phyloP scores from a whole-genome alignment of 2,329 filamentous ascomycete species.

The Gremmenia infestans region DNA sequence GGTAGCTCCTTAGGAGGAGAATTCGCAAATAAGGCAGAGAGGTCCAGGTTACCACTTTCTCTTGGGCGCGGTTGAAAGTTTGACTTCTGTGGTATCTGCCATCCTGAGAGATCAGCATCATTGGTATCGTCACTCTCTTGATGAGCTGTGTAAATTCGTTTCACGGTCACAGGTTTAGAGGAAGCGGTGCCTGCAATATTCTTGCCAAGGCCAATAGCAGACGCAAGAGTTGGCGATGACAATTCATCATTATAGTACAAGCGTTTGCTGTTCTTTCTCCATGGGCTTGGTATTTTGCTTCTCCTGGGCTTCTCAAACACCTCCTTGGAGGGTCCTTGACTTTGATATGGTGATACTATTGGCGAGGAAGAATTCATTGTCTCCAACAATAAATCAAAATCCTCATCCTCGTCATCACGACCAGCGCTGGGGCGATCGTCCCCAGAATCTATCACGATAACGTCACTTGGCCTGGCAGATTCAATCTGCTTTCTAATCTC shows the following conservation, averaged over 20 bases:
- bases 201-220: conserved; percentile 3
- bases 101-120: conserved; percentile 21
- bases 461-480: conserved; percentile 15
- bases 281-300: conserved; percentile 30
- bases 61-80: conserved; percentile 28
- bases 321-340: conserved; percentile 10
- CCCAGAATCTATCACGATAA: conserved; percentile 26
- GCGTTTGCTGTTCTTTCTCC: conserved; percentile 29
- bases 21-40: conserved; percentile 25
- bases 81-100: conserved; percentile 29
- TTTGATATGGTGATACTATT: conserved; percentile 3
- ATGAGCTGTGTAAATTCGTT: conserved; percentile 1
- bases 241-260: conserved; percentile 30
- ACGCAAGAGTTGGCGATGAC: conserved; percentile 12
- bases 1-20: conserved; percentile 26
- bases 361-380: conserved; percentile 31
- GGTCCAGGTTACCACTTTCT: conserved; percentile 17
- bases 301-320: conserved; percentile 24
- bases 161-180: conserved; percentile 13
- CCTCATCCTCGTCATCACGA: conserved; percentile 25
- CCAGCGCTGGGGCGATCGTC: conserved; percentile 7
- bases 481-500: conserved; percentile 23
- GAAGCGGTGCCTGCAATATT: background rate
- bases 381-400: conserved; percentile 29
- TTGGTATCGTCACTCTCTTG: conserved; percentile 6